These are phyloP conservation scores for Dryas drummondii DNA, from an alignment of 306 rosid genomes.

Conservation along the genomic window DNA sequence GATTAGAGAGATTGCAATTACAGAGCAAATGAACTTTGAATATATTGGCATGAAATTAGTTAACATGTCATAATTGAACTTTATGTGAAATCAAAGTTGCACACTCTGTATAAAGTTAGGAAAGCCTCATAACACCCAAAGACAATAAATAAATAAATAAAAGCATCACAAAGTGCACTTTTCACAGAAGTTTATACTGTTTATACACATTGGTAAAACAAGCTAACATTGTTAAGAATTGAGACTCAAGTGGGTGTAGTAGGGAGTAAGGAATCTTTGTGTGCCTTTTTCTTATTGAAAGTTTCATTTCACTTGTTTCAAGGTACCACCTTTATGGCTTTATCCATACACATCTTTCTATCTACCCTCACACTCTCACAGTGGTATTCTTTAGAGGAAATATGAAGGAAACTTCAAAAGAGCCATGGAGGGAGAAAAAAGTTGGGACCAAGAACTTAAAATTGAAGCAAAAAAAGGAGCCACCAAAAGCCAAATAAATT, in stretches of 20 bases:
- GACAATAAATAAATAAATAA: not conserved
- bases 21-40: conserved; percentile 26
- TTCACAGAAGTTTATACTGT: conserved; percentile 30
- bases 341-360: conserved; percentile 47
- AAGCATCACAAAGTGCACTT: conserved; percentile 39
- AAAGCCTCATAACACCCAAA: conserved; percentile 27
- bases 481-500: conserved; percentile 34
- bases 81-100: conserved; percentile 21
- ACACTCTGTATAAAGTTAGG: conserved; percentile 14
- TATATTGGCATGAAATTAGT: not conserved
- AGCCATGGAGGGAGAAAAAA: conserved; percentile 24
- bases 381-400: conserved; percentile 38
- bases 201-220: conserved; percentile 34
- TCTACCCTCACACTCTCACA: conserved; percentile 45
- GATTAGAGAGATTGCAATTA: conserved; percentile 4
- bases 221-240: not conserved
- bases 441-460: conserved; percentile 18
- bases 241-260: conserved; percentile 23
- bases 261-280: conserved; percentile 46
- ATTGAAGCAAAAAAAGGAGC: not conserved
- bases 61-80: conserved; percentile 21
- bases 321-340: conserved; percentile 35
- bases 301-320: conserved; percentile 48
- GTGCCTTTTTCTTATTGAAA: conserved; percentile 37
- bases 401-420: conserved; percentile 36